phyloP scores from a whole-genome alignment of 2,329 filamentous ascomycete species.

The Hansfordia pulvinata region DNA sequence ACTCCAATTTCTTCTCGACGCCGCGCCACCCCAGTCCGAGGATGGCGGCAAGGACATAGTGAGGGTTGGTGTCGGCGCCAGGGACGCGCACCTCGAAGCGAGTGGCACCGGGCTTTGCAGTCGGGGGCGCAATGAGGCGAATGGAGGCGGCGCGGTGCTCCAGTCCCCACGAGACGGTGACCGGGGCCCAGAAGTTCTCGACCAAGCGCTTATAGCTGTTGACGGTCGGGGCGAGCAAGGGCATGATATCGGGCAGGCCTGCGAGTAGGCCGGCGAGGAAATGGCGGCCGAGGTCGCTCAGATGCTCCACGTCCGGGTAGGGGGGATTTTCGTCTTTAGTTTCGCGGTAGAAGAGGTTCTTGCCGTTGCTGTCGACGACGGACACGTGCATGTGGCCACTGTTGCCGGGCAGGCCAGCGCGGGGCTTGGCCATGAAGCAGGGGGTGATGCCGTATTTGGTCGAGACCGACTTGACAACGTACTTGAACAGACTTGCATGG shows the following conservation, averaged over 20 bases:
- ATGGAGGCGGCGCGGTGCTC: conserved; percentile 91
- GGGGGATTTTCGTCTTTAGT: conserved; percentile 55
- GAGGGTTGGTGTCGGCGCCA: conserved; percentile 86
- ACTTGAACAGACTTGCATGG: conserved; percentile 84
- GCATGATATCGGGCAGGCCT: conserved; percentile 91
- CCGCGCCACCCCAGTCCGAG: conserved; percentile 83
- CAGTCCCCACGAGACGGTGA: conserved; percentile 92
- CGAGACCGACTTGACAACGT: conserved; percentile 79
- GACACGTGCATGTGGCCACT: conserved; percentile 94
- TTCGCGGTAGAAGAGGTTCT: conserved; percentile 72
- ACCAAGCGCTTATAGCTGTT: conserved; percentile 98
- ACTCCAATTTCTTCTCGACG: conserved; percentile 80
- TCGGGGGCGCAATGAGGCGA: conserved; percentile 78
- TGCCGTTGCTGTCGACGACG: conserved; percentile 63
- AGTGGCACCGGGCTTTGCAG: conserved; percentile 70
- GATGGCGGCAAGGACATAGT: conserved; percentile 76
- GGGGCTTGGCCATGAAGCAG: conserved; percentile 97
- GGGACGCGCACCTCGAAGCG: conserved; percentile 87
- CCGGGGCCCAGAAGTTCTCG: conserved; percentile 98
- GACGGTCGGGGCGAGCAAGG: conserved; percentile 81
- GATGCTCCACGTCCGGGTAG: conserved; percentile 61
- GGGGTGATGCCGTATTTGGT: conserved; percentile 84
- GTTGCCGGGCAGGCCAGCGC: conserved; percentile 82
- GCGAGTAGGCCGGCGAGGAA: conserved; percentile 86
- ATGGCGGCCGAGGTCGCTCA: conserved; percentile 81